Evolutionary conservation across 2,329 filamentous ascomycete species (phyloP).

Genomic region (Purpureocillium takamizusanense): DNA sequence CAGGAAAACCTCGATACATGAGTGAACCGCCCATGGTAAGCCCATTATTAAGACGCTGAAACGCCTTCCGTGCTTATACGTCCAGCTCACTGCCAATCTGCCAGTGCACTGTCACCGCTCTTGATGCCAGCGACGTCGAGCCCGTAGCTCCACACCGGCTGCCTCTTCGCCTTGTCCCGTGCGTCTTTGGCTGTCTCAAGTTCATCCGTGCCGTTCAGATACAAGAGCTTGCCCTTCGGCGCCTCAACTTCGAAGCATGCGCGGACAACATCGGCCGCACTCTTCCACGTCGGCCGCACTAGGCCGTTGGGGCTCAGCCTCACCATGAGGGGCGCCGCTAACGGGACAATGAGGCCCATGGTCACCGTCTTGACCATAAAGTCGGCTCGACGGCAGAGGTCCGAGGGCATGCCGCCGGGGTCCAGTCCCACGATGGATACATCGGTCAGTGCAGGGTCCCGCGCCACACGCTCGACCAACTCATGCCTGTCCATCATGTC

Average conservation of each 20-base stretch:
- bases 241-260: constrained; percentile 20
- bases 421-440: constrained; percentile 27
- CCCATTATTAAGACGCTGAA: no score
- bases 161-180: constrained; percentile 18
- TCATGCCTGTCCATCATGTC: constrained; percentile 18
- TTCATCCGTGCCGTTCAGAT: constrained; percentile 23
- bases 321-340: constrained; percentile 13
- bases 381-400: constrained; percentile 16
- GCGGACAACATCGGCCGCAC: constrained; percentile 20
- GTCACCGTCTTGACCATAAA: constrained; percentile 12
- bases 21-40: no score
- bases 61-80: background rate
- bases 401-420: constrained; percentile 26
- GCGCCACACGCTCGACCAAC: constrained; percentile 21
- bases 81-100: constrained; percentile 14
- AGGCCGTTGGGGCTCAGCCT: constrained; percentile 19
- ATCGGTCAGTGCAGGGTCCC: constrained; percentile 22
- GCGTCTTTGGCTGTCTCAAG: constrained; percentile 18
- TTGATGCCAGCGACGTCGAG: constrained; percentile 14
- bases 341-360: constrained; percentile 15
- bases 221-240: constrained; percentile 18
- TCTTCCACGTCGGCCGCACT: constrained; percentile 19
- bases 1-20: no score
- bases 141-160: constrained; percentile 21
- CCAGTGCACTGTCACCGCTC: constrained; percentile 15